These are phyloP conservation scores for Scutellaria minor DNA, from an alignment of 257 asterid species.

Conservation along the genomic window DNA sequence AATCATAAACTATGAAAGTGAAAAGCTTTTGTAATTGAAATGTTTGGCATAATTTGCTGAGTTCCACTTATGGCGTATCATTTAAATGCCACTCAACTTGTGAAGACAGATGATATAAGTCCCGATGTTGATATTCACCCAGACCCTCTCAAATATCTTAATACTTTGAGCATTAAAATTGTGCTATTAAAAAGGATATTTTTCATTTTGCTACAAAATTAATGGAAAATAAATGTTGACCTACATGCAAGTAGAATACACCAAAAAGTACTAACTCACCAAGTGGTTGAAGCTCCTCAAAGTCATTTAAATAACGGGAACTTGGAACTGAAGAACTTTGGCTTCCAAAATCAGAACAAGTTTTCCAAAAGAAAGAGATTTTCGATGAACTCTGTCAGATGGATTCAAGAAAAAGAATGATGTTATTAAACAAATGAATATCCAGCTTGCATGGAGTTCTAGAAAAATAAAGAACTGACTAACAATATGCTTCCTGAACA, in stretches of 20 bases:
- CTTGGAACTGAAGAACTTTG: conserved; percentile 63
- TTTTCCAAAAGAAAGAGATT: conserved; percentile 74
- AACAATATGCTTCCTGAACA: conserved; percentile 73
- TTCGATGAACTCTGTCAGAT: conserved; percentile 67
- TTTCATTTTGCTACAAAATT: conserved; percentile 21
- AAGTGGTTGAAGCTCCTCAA: conserved; percentile 95
- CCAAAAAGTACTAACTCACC: conserved; percentile 50
- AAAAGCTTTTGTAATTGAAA: not conserved
- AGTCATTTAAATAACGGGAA: conserved; percentile 88
- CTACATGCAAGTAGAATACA: conserved; percentile 32
- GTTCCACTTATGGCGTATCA: not conserved
- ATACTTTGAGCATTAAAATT: conserved; percentile 1
- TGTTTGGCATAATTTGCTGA: conserved; percentile 7
- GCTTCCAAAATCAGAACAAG: conserved; percentile 59
- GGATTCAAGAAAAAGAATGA: conserved; percentile 29
- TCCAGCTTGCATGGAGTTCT: conserved; percentile 29
- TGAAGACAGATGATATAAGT: conserved; percentile 23
- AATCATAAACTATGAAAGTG: not conserved
- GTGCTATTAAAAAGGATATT: not conserved
- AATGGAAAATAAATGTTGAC: conserved; percentile 21
- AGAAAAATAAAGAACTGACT: conserved; percentile 35
- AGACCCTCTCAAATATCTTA: not conserved
- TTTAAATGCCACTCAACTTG: conserved; percentile 22
- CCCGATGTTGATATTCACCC: not conserved
- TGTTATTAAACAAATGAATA: conserved; percentile 33